Evolutionary conservation across 169 alveolate genomes (phyloP).

Genomic region (Eimeria falciformis): DNA sequence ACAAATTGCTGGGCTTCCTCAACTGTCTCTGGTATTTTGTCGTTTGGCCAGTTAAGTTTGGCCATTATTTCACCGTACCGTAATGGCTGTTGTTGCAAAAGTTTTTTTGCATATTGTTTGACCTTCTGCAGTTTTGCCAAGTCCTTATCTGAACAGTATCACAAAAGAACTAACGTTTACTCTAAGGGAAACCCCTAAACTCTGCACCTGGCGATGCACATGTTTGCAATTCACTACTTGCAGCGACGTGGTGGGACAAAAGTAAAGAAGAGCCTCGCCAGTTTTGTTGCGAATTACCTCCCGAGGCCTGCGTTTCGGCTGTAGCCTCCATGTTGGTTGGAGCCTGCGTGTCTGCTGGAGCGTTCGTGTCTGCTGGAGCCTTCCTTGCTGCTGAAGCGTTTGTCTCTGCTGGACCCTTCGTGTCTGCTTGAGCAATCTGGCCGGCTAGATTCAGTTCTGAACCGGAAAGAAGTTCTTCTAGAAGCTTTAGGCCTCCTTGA

Average conservation of each 20-base stretch:
- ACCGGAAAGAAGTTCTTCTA: slow-evolving; percentile 15
- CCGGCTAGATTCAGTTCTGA: neutral
- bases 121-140: neutral
- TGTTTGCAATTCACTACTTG: too few species aligned
- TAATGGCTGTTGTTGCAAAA: slow-evolving; percentile 14
- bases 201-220: too few species aligned
- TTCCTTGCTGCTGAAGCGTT: too few species aligned
- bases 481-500: slow-evolving; percentile 1
- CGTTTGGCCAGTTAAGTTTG: slow-evolving; percentile 30
- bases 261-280: too few species aligned
- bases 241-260: too few species aligned
- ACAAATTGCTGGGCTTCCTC: slow-evolving; percentile 16
- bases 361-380: too few species aligned
- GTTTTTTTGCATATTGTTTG: slow-evolving; percentile 17
- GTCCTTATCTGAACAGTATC: slow-evolving; percentile 31
- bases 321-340: too few species aligned
- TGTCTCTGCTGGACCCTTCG: neutral
- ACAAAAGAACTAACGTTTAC: neutral
- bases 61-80: neutral
- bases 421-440: neutral
- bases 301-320: too few species aligned
- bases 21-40: slow-evolving; percentile 35
- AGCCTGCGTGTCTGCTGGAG: too few species aligned
- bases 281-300: too few species aligned
- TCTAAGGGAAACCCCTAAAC: too few species aligned